Percentiles rank a stretch among this genome's conserved stretches.
Evolutionary conservation across 805 yeast genomes (phyloP).

Genomic region (Kluyveromyces dobzhanskii): DNA sequence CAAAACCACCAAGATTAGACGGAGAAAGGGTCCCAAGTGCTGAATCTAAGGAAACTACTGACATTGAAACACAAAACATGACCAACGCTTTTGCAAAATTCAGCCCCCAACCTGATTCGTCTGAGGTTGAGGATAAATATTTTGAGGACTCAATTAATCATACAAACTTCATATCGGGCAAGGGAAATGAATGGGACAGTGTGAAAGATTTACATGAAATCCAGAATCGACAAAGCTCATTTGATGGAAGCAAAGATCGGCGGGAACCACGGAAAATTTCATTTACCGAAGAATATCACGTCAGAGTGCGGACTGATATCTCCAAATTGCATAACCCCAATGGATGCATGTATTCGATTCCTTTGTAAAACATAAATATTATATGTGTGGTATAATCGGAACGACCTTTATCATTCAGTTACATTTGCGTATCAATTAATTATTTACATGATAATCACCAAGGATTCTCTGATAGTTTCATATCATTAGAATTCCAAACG

Average conservation of each 20-base stretch:
- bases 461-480: constrained; percentile 47
- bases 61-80: neutral
- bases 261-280: constrained; percentile 8
- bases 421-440: too few species aligned
- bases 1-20: constrained; percentile 11
- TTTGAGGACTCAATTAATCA: constrained; percentile 9
- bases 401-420: too few species aligned
- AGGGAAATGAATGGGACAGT: constrained; percentile 25
- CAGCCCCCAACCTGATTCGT: neutral
- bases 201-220: constrained; percentile 25
- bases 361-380: constrained; percentile 9
- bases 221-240: constrained; percentile 4
- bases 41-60: neutral
- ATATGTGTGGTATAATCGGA: too few species aligned
- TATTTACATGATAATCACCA: constrained; percentile 36
- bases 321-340: constrained; percentile 34
- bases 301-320: constrained; percentile 36
- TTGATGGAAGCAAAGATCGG: constrained; percentile 3
- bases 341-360: constrained; percentile 27
- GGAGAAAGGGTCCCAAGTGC: constrained; percentile 7
- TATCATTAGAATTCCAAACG: constrained; percentile 43
- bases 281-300: constrained; percentile 30
- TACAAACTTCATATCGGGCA: constrained; percentile 9
- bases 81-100: neutral
- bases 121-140: neutral